These are phyloP conservation scores for Lasiodiplodia hormozganensis DNA, from an alignment of 2,329 filamentous ascomycete species.

Conservation along the genomic window DNA sequence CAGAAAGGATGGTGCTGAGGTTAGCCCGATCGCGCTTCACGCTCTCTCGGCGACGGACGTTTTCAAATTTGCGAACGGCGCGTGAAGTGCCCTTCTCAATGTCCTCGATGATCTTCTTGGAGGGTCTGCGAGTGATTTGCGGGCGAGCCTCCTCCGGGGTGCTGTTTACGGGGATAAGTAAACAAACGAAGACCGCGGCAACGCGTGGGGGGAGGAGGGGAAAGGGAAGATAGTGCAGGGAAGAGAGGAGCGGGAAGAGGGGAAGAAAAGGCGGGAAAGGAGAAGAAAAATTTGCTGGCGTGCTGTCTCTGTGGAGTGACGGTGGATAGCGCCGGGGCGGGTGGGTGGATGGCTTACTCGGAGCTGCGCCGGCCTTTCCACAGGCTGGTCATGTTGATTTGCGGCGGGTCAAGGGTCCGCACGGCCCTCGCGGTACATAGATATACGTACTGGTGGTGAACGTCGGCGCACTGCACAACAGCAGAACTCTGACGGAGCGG, in stretches of 20 bases:
- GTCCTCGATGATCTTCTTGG: constrained; percentile 49
- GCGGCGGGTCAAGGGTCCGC: constrained; percentile 24
- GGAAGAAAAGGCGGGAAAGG: constrained; percentile 29
- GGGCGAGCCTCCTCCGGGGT: constrained; percentile 16
- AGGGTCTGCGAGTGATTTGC: constrained; percentile 30
- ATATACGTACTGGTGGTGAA: constrained; percentile 24
- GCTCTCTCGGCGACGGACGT: constrained; percentile 22
- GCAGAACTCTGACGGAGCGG: background rate
- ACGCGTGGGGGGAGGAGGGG: constrained; percentile 14
- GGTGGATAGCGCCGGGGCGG: constrained; percentile 30
- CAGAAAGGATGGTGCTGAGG: constrained; percentile 27
- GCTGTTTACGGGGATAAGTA: constrained; percentile 21
- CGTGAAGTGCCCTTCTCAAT: constrained; percentile 38
- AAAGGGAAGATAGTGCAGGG: constrained; percentile 1
- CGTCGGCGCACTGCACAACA: constrained; percentile 16
- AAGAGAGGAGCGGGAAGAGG: constrained; percentile 3
- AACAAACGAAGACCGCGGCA: constrained; percentile 16
- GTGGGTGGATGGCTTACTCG: constrained; percentile 43
- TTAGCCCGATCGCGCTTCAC: constrained; percentile 22
- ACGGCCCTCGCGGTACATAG: constrained; percentile 11
- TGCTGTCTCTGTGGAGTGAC: constrained; percentile 24
- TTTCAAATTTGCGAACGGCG: constrained; percentile 23
- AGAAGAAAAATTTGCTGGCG: constrained; percentile 33
- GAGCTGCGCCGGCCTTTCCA: constrained; percentile 48
- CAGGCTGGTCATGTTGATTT: constrained; percentile 47